Evolutionary conservation across 495 filamentous ascomycete species (phyloP).

Genomic region (Penicillium simplicissimum): DNA sequence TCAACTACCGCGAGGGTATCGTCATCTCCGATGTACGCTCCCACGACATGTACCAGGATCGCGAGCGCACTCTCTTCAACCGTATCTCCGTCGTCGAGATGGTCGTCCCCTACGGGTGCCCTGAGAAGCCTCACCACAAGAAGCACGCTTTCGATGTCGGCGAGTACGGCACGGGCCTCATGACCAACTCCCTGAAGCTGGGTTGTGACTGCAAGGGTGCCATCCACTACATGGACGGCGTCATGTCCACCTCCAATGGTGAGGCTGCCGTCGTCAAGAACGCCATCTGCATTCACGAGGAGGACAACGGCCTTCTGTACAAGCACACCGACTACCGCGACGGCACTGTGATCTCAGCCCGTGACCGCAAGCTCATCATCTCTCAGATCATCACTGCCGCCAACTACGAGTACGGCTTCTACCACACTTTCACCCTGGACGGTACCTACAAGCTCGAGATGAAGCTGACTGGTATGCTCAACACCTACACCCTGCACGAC

Average conservation of each 20-base stretch:
- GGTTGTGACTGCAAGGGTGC: slow-evolving; percentile 96
- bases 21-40: slow-evolving; percentile 89
- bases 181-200: slow-evolving; percentile 87
- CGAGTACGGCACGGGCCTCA: slow-evolving; percentile 93
- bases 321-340: slow-evolving; percentile 97
- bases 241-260: slow-evolving; percentile 81
- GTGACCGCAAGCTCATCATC: slow-evolving; percentile 83
- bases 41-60: slow-evolving; percentile 84
- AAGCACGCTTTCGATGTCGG: slow-evolving; percentile 96
- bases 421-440: slow-evolving; percentile 94
- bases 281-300: slow-evolving; percentile 96
- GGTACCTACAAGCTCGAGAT: slow-evolving; percentile 93
- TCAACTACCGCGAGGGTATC: slow-evolving; percentile 94
- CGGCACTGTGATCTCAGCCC: slow-evolving; percentile 80
- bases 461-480: slow-evolving; percentile 92
- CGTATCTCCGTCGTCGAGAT: slow-evolving; percentile 93
- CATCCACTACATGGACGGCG: slow-evolving; percentile 87
- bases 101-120: slow-evolving; percentile 95
- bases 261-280: slow-evolving; percentile 82
- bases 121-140: slow-evolving; percentile 86
- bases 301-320: slow-evolving; percentile 90
- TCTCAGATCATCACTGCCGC: slow-evolving; percentile 95
- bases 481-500: slow-evolving; percentile 53
- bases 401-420: slow-evolving; percentile 95
- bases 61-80: slow-evolving; percentile 79